phyloP scores from a whole-genome alignment of 495 filamentous ascomycete species.

The Xylaria venustula region DNA sequence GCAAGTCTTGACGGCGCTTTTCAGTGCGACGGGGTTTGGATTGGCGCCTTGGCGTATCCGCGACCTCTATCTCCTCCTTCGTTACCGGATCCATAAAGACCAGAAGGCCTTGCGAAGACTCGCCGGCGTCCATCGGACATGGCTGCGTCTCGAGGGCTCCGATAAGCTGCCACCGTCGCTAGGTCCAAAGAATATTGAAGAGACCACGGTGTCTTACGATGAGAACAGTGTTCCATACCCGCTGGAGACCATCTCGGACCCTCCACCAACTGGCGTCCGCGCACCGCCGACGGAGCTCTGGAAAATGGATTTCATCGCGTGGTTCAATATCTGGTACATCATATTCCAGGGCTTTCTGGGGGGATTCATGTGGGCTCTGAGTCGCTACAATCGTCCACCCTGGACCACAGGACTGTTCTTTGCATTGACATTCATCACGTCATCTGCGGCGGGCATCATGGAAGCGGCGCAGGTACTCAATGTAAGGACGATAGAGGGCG shows the following conservation, averaged over 20 bases:
- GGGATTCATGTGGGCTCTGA: slow-evolving; percentile 77
- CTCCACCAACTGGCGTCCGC: slow-evolving; percentile 61
- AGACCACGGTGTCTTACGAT: slow-evolving; percentile 32
- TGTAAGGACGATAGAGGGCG: slow-evolving; percentile 66
- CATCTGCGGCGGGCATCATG: slow-evolving; percentile 66
- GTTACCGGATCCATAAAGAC: slow-evolving; percentile 57
- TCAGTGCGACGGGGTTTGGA: slow-evolving; percentile 85
- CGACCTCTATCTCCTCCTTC: slow-evolving; percentile 67
- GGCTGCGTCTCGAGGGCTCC: slow-evolving; percentile 68
- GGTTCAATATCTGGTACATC: slow-evolving; percentile 72
- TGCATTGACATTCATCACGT: slow-evolving; percentile 64
- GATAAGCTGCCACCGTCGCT: slow-evolving; percentile 40
- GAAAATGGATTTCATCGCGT: slow-evolving; percentile 81
- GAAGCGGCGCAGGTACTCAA: slow-evolving; percentile 63
- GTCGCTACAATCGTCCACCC: slow-evolving; percentile 65
- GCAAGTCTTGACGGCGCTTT: slow-evolving; percentile 79
- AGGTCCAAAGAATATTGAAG: slow-evolving; percentile 45
- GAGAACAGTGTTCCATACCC: slow-evolving; percentile 54
- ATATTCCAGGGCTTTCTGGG: slow-evolving; percentile 69
- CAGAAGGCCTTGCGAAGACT: slow-evolving; percentile 57
- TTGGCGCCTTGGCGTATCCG: slow-evolving; percentile 83
- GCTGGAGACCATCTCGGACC: slow-evolving; percentile 48
- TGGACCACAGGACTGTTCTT: slow-evolving; percentile 78
- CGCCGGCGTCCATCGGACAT: slow-evolving; percentile 64
- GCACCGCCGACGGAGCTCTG: slow-evolving; percentile 65